Evolutionary conservation across 2,329 filamentous ascomycete species (phyloP), one percentile per base, ranked within the genome.

Genomic region (Ophiostoma sp.): DNA sequence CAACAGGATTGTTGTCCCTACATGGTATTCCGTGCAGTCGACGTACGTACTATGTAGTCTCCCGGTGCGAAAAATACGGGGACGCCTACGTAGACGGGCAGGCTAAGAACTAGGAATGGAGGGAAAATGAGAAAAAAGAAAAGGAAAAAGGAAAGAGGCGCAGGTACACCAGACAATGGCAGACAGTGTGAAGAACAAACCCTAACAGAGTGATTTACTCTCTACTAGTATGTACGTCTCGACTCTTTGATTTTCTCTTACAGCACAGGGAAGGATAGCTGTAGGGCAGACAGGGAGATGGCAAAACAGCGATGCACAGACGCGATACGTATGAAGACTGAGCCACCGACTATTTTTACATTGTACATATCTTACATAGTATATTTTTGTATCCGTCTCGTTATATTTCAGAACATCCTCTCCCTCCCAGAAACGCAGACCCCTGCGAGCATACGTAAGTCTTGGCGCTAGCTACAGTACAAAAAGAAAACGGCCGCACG

Each of bases 361-460:
- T 41, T 48, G 7, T 20, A 48, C 41, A n/a, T n/a, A n/a, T 48
- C 6, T n/a, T 48, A 5, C 20, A 17, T n/a, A 1, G 27, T 31
- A 31, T 31, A 31, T 41, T 10, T 20, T n/a, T 31, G 31, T n/a
- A 10, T 36, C 20, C 31, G 17, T 39, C 57, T 62, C 13, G 3
- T 3, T 31, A 31, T 35, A 20, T 31, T 36, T 35, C 5, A 11
- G 10, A 35, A 10, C 31, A 35, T 36, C 31, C 44, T 48, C 20
- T 48, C 44, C 44, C 44, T 48, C 44, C 44, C 44, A 48, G 44
- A 48, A 48, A 48, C 20, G 65, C 54, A 27, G 36, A 68, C 54
- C 54, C 39, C 39, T 57, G 57, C n/a, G 27, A 39, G 66, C 41
- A 70, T 70, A 71, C 70, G 70, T 71, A 71, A 62, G 70, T 68